Evolutionary conservation across 2,329 filamentous ascomycete species (phyloP).

Genomic region (Paracoccidioides lutzii): DNA sequence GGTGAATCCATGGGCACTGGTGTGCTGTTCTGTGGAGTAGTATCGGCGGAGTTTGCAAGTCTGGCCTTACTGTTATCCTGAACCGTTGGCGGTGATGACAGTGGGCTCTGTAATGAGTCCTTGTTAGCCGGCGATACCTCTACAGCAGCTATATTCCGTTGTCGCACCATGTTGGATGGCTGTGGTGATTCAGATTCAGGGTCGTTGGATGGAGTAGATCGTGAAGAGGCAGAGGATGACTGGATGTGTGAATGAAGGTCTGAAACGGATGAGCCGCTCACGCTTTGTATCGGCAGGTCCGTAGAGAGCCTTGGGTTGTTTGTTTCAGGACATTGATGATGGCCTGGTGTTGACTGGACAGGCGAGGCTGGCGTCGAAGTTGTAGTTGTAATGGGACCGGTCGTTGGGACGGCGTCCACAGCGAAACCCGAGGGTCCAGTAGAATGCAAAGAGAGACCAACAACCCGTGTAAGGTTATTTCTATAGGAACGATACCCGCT

Average conservation of each 20-base stretch:
- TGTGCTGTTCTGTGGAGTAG: background rate
- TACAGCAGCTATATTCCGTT: background rate
- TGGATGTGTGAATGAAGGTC: constrained; percentile 12
- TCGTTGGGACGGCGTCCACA: constrained; percentile 2
- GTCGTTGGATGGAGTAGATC: constrained; percentile 20
- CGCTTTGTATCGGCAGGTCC: constrained; percentile 8
- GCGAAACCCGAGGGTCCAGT: constrained; percentile 3
- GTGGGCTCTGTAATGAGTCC: background rate
- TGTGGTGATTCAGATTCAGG: constrained; percentile 4
- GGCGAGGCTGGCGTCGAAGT: constrained; percentile 12
- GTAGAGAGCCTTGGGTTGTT: constrained; percentile 12
- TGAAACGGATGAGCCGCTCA: constrained; percentile 13
- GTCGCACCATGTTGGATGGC: background rate
- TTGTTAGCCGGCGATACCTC: background rate
- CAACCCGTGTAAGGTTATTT: constrained; percentile 26
- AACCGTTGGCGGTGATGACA: background rate
- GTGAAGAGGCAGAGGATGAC: constrained; percentile 19
- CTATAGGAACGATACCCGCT: constrained; percentile 20
- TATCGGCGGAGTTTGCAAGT: background rate
- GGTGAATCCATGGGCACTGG: background rate
- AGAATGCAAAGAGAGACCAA: constrained; percentile 23
- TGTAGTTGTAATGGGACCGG: constrained; percentile 11
- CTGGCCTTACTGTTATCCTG: background rate
- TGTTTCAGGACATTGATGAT: constrained; percentile 20
- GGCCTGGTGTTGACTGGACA: constrained; percentile 8